phyloP scores from a whole-genome alignment of 768 basidiomycete species.

The Roridomyces roridus region DNA sequence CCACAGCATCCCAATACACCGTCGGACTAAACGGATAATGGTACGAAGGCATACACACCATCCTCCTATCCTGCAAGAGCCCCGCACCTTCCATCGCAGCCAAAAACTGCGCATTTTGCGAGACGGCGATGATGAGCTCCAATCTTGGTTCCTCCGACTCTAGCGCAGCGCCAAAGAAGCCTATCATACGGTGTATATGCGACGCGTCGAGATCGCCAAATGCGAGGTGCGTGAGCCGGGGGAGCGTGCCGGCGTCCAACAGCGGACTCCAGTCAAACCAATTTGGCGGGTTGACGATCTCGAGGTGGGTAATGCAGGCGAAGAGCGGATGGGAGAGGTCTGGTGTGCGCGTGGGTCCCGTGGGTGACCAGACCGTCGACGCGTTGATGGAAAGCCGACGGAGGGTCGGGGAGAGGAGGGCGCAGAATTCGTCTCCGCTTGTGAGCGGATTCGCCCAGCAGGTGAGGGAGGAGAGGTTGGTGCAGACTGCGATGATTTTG shows the following conservation, averaged over 20 bases:
- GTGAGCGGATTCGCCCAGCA: constrained; percentile 33
- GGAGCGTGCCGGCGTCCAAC: constrained; percentile 25
- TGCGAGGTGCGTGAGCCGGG: constrained; percentile 39
- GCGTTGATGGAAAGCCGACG: constrained; percentile 13
- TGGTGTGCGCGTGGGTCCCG: not conserved
- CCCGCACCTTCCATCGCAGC: constrained; percentile 21
- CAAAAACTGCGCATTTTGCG: constrained; percentile 27
- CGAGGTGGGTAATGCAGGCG: constrained; percentile 24
- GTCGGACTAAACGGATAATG: constrained; percentile 26
- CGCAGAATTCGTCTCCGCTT: constrained; percentile 6
- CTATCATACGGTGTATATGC: constrained; percentile 24
- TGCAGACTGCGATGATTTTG: constrained; percentile 32
- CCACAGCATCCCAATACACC: constrained; percentile 35
- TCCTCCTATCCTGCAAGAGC: constrained; percentile 28
- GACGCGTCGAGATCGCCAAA: constrained; percentile 32
- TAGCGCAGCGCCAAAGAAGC: constrained; percentile 25
- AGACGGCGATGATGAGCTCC: constrained; percentile 31
- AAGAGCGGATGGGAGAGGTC: constrained; percentile 18
- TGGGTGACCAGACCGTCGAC: constrained; percentile 9
- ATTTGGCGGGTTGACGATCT: constrained; percentile 29
- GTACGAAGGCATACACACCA: constrained; percentile 33
- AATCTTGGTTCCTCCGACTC: constrained; percentile 26
- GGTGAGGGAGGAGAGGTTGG: constrained; percentile 27
- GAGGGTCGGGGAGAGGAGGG: constrained; percentile 2
- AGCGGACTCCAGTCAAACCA: constrained; percentile 35